Base-by-base conservation (phyloP, 2,329 filamentous ascomycete species). In the Claviceps humidiphila region DNA sequence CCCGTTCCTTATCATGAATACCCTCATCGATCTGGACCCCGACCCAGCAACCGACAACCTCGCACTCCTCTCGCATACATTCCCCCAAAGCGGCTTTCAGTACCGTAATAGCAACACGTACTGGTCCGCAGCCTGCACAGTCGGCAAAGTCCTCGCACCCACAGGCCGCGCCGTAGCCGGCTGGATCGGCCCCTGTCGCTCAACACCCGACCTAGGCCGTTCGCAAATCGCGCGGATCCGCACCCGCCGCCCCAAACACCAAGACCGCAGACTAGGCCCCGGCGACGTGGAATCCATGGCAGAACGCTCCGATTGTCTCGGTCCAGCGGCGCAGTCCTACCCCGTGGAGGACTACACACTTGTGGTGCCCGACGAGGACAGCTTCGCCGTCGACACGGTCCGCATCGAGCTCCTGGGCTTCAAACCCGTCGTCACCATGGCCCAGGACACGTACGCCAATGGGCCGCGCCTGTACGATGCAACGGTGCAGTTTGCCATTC, bases 1-100 rank as follows among this genome's bases (percentile, higher is more conserved):
- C 46, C 83, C 85, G 2, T 89, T 85, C 67, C 75, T 88, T 40
- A 80, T 87, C 46, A 89, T 89, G 83, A 89, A 88, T 63, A 78
- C 84, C 4, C 73, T 89, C 44, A 81, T 89, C 57, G 85, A 89
- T 63, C 79, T 86, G 58, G 85, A 89, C 60, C 80, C 81, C 2
- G 84, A 87, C 61, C 75, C 75, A 4, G 81, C 80, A 3, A 80
- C 78, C 5, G 78, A 84, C 55, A 71, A 80, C 7, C 75, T 89
- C 16, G 80, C 81, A 11, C 74, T 84, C 38, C 74, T 89, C 8
- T 83, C 81, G 1, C 82, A 87, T 59, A 74, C 84, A 58, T 76
- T 84, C 53, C 82, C 83, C 1, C 73, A 82, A 58, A 82, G 81
- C 56, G 85, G 85, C 16, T 88, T 89, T 61, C 85, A 89, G 67